These are phyloP conservation scores for Cladophialophora carrionii DNA, from an alignment of 2,329 filamentous ascomycete species.

Conservation along the genomic window DNA sequence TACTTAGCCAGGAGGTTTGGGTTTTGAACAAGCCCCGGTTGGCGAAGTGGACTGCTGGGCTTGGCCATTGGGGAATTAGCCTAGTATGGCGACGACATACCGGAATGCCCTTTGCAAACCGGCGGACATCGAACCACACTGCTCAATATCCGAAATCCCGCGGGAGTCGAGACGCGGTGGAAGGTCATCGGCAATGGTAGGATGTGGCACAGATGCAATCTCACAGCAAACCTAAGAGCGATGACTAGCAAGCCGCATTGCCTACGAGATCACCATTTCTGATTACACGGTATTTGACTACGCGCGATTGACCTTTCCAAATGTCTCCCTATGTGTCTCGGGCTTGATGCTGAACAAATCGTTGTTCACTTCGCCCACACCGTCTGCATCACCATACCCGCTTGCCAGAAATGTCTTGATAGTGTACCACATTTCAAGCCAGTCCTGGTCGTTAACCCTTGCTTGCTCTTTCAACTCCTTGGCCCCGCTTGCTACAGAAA, in stretches of 20 bases:
- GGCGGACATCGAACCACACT: too few species aligned
- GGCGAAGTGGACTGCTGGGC: too few species aligned
- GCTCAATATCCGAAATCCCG: too few species aligned
- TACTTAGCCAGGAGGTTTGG: neutral
- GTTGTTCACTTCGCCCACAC: slow-evolving; percentile 20
- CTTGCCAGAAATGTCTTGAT: slow-evolving; percentile 25
- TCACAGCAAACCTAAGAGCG: neutral
- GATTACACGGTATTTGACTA: neutral
- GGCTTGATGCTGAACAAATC: slow-evolving; percentile 17
- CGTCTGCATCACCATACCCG: slow-evolving; percentile 24
- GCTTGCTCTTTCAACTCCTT: slow-evolving; percentile 21
- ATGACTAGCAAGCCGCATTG: neutral
- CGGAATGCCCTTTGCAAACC: too few species aligned
- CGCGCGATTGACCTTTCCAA: slow-evolving; percentile 14
- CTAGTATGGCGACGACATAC: too few species aligned
- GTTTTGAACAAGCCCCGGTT: too few species aligned
- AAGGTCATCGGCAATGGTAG: neutral
- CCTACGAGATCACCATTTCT: neutral
- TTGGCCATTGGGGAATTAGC: too few species aligned
- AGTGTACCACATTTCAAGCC: slow-evolving; percentile 21
- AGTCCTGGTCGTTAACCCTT: slow-evolving; percentile 15
- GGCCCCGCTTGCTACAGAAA: slow-evolving; percentile 19
- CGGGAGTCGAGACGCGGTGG: too few species aligned
- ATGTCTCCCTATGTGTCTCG: slow-evolving; percentile 16
- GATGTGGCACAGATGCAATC: neutral